Evolutionary conservation across 164 flowering plant genomes (phyloP).

Genomic region (Stephania yunnanensis): DNA sequence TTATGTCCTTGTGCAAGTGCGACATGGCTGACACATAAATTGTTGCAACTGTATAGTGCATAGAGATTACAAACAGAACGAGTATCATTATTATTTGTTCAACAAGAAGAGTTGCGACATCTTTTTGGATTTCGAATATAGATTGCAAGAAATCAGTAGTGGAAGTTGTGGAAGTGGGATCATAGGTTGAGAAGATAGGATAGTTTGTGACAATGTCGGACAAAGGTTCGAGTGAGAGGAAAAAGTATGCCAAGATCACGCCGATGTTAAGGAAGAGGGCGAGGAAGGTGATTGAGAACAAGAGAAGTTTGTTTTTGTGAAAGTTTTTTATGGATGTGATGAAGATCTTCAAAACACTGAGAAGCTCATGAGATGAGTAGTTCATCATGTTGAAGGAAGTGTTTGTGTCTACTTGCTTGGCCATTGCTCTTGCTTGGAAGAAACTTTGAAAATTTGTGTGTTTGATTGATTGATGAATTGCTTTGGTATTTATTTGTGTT

Average conservation of each 20-base stretch:
- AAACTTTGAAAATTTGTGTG: not conserved
- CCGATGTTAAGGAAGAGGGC: not conserved
- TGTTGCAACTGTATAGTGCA: not conserved
- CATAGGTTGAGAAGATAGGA: not conserved
- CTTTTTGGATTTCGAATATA: not conserved
- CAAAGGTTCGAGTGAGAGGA: not conserved
- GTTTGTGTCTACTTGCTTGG: not conserved
- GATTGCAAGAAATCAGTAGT: not conserved
- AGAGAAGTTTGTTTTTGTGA: not conserved
- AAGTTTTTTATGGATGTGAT: not conserved
- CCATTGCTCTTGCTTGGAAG: not conserved
- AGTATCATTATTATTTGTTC: no score
- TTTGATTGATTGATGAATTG: not conserved
- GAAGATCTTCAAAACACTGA: not conserved
- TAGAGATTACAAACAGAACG: not conserved
- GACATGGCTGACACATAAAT: slow-evolving; percentile 10
- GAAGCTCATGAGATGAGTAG: not conserved
- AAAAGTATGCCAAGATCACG: not conserved
- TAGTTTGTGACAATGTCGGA: not conserved
- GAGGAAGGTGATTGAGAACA: not conserved
- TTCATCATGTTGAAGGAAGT: not conserved
- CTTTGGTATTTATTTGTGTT: not conserved
- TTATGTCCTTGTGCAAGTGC: not conserved
- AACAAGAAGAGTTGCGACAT: no score
- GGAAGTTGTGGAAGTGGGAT: not conserved